phyloP scores from a whole-genome alignment of 2,329 filamentous ascomycete species.

The Lachnellula subtilissima region DNA sequence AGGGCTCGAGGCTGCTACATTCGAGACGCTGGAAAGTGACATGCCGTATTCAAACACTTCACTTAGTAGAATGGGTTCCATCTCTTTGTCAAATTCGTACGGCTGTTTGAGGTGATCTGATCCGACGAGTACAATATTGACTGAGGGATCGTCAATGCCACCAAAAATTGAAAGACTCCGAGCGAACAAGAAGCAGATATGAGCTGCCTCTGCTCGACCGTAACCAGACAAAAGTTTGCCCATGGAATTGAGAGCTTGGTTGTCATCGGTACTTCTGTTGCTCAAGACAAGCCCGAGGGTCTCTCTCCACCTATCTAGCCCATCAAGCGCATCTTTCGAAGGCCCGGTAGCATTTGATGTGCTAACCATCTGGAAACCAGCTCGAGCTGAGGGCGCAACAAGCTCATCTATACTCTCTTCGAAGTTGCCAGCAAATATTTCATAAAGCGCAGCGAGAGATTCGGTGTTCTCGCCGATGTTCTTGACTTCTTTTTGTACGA shows the following conservation, averaged over 20 bases:
- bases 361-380: conserved; percentile 85
- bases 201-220: conserved; percentile 82
- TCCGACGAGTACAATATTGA: conserved; percentile 78
- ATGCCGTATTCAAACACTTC: conserved; percentile 92
- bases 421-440: conserved; percentile 87
- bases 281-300: conserved; percentile 80
- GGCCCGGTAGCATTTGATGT: conserved; percentile 58
- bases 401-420: conserved; percentile 95
- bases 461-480: conserved; percentile 74
- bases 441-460: conserved; percentile 85
- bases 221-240: conserved; percentile 81
- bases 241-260: conserved; percentile 70
- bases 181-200: conserved; percentile 90
- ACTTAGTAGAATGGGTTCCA: conserved; percentile 86
- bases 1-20: conserved; percentile 57
- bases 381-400: conserved; percentile 85
- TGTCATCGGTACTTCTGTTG: conserved; percentile 80
- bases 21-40: conserved; percentile 59
- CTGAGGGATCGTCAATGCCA: conserved; percentile 74
- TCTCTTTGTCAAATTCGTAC: conserved; percentile 70
- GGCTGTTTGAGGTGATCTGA: conserved; percentile 71
- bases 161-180: conserved; percentile 66
- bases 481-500: conserved; percentile 91
- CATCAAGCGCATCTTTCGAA: conserved; percentile 70
- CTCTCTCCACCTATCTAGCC: conserved; percentile 90